A percentile compares a stretch with the other conserved stretches of the same genome.
These are phyloP conservation scores for Canna indica DNA, from an alignment of 176 grass and related monocot species.

Conservation along the genomic window DNA sequence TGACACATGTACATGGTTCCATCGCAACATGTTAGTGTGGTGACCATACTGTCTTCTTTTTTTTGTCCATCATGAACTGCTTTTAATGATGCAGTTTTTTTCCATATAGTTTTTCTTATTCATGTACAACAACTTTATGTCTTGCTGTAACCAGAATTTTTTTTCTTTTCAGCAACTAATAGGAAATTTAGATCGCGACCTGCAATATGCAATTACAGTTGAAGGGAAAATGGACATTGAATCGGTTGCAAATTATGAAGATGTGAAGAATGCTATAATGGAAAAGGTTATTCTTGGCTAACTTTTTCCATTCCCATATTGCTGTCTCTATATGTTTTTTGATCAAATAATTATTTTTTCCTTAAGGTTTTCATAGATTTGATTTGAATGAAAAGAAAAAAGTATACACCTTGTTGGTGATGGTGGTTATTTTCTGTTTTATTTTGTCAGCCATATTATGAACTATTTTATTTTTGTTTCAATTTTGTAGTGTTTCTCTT, in stretches of 20 bases:
- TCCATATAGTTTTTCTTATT: neutral
- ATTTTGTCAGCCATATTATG: too few species aligned
- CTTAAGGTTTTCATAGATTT: too few species aligned
- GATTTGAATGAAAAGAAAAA: too few species aligned
- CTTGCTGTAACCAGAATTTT: neutral
- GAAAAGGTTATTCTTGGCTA: slow-evolving; percentile 50
- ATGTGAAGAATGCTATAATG: slow-evolving; percentile 88
- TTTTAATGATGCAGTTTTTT: neutral
- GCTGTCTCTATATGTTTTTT: neutral
- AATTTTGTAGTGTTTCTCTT: neutral
- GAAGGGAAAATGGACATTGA: slow-evolving; percentile 89
- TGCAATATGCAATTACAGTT: slow-evolving; percentile 80
- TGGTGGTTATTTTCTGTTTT: too few species aligned
- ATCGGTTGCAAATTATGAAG: slow-evolving; percentile 87
- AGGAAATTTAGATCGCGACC: slow-evolving; percentile 87
- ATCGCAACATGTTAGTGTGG: too few species aligned
- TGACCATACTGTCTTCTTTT: too few species aligned
- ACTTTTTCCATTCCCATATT: too few species aligned
- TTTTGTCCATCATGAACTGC: neutral
- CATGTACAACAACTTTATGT: neutral
- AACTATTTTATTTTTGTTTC: neutral
- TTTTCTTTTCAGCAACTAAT: slow-evolving; percentile 70
- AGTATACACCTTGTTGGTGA: too few species aligned
- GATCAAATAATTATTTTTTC: neutral
- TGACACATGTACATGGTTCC: too few species aligned